Conservation (phyloP, 2,329 filamentous ascomycete species). For the Alternaria infectoria region DNA sequence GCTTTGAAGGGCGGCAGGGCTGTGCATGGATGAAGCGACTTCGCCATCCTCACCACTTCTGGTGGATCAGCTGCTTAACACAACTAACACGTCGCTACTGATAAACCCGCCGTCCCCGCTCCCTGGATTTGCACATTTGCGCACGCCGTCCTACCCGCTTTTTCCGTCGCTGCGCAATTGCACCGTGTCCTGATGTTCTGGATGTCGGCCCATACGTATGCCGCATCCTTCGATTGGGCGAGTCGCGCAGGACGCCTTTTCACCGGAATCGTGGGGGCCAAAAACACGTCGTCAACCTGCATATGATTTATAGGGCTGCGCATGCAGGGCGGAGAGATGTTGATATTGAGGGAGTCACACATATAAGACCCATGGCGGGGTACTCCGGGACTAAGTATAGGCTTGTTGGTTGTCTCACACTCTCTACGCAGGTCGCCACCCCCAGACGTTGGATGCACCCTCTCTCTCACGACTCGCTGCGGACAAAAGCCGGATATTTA, state of each 20-base stretch:
- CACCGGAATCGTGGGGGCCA: constrained; percentile 31
- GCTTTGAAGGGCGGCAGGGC: constrained; percentile 19
- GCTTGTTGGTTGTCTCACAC: background rate
- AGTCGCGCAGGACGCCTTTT: constrained; percentile 5
- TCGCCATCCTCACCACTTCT: constrained; percentile 9
- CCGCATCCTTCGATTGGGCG: constrained; percentile 10
- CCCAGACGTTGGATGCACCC: background rate
- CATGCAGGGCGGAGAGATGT: background rate
- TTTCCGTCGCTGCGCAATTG: constrained; percentile 2
- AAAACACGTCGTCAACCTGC: constrained; percentile 17
- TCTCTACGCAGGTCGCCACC: background rate
- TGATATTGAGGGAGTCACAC: constrained; percentile 7
- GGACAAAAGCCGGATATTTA: background rate
- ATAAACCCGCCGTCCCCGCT: constrained; percentile 17
- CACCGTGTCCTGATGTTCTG: constrained; percentile 13
- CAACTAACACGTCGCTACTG: constrained; percentile 5
- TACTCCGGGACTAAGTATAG: background rate
- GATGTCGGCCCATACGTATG: constrained; percentile 15
- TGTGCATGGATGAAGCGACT: constrained; percentile 18
- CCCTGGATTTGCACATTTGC: constrained; percentile 15
- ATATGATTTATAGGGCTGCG: constrained; percentile 8
- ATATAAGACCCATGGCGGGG: background rate
- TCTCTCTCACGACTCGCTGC: background rate
- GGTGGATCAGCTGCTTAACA: background rate
- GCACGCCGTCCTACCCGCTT: constrained; percentile 11